Conservation (phyloP, 2,329 filamentous ascomycete genomes). For the Curvularia spicifera region DNA sequence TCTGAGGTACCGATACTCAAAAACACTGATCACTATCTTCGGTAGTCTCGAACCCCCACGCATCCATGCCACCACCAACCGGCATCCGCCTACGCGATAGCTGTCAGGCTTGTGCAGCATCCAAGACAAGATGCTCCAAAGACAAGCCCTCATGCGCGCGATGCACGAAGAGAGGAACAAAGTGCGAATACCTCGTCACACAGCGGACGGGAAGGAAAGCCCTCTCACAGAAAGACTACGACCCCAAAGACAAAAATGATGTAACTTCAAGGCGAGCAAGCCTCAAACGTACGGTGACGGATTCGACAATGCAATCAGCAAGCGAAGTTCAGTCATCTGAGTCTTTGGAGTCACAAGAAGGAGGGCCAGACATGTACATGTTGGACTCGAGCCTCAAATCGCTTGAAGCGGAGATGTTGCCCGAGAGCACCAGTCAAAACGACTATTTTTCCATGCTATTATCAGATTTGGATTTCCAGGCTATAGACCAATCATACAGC, state of each 20-base stretch:
- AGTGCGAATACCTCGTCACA: conserved; percentile 2
- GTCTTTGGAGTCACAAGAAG: not conserved
- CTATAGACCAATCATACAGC: not conserved
- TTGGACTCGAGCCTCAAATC: not conserved
- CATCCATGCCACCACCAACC: conserved; percentile 1
- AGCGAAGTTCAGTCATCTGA: not conserved
- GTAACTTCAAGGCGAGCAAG: not conserved
- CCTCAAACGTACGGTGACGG: not conserved
- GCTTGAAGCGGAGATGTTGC: not conserved
- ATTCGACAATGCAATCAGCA: not conserved
- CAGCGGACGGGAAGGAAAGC: conserved; percentile 4
- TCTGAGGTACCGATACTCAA: not conserved
- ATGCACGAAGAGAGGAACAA: not conserved
- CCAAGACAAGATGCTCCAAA: conserved; percentile 3
- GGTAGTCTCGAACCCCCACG: not conserved
- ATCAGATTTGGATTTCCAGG: not conserved
- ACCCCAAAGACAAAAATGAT: not conserved
- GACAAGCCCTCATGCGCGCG: not conserved
- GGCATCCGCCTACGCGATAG: conserved; percentile 3
- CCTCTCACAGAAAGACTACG: not conserved
- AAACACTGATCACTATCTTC: not conserved
- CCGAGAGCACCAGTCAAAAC: not conserved
- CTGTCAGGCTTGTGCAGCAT: conserved; percentile 2
- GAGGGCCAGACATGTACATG: not conserved
- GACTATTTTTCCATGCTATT: conserved; percentile 2